A percentile compares a stretch with the other conserved stretches of the same genome.
Evolutionary conservation across 345 rosid genomes (phyloP).

Genomic region (Kandelia obovata): DNA sequence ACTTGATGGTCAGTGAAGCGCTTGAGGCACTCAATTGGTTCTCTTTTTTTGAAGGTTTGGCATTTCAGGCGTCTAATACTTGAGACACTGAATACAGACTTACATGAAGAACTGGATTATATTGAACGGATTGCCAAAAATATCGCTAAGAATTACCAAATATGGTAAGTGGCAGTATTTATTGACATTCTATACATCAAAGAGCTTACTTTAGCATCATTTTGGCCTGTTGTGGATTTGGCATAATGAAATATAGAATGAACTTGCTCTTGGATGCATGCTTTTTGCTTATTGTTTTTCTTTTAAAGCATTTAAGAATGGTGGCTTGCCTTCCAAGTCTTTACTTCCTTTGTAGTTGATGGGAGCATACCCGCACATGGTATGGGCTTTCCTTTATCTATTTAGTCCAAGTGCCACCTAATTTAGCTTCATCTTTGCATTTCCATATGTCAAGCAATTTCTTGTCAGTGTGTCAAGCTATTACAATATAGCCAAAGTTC

Average conservation of each 20-base stretch:
- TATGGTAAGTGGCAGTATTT: conserved; percentile 52
- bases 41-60: conserved; percentile 64
- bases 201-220: too few relatives aligned
- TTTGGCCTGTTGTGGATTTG: too few relatives aligned
- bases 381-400: background rate
- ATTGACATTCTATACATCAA: background rate
- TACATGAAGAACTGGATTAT: conserved; percentile 53
- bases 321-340: background rate
- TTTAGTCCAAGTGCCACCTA: background rate
- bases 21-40: background rate
- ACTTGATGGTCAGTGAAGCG: background rate
- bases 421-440: background rate
- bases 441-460: background rate
- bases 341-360: background rate
- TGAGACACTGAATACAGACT: conserved; percentile 44
- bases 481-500: conserved; percentile 10
- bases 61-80: conserved; percentile 77
- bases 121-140: conserved; percentile 51
- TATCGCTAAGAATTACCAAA: conserved; percentile 82
- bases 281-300: background rate
- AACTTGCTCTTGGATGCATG: too few relatives aligned
- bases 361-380: background rate
- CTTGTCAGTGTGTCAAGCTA: background rate
- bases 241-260: too few relatives aligned
- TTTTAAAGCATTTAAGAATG: background rate